Evolutionary conservation across 306 rosid genomes (phyloP).

Genomic region (Quillaja saponaria): DNA sequence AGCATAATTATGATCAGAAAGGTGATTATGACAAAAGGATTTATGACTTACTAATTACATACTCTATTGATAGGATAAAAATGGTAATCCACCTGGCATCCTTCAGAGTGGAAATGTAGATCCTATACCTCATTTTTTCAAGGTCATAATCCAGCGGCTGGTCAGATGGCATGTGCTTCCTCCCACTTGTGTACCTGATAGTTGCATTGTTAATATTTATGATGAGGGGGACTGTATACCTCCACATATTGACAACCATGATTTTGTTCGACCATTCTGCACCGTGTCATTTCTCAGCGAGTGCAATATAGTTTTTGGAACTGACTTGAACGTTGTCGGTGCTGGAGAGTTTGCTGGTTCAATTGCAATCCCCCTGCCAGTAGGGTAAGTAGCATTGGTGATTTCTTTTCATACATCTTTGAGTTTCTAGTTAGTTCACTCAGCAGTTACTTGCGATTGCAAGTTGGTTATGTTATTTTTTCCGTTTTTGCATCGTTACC

Average conservation of each 20-base stretch:
- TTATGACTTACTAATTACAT: no score
- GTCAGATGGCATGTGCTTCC: constrained; percentile 92
- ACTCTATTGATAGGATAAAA: constrained; percentile 95
- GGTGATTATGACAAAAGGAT: no score
- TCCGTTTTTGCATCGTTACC: constrained; percentile 7
- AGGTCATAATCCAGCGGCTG: constrained; percentile 87
- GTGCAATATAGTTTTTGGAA: constrained; percentile 79
- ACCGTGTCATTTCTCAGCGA: constrained; percentile 94
- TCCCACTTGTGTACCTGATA: constrained; percentile 84
- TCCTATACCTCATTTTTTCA: constrained; percentile 83
- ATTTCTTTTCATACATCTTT: constrained; percentile 8
- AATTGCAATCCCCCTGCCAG: constrained; percentile 61
- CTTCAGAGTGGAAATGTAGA: constrained; percentile 59
- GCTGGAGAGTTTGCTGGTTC: constrained; percentile 80
- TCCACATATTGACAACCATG: constrained; percentile 94
- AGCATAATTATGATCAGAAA: no score
- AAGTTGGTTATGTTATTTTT: constrained; percentile 13
- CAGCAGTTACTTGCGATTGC: no score
- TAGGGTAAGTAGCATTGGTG: constrained; percentile 64
- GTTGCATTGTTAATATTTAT: constrained; percentile 92
- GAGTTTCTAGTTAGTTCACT: constrained; percentile 13
- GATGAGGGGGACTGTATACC: constrained; percentile 97
- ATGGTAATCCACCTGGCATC: constrained; percentile 91
- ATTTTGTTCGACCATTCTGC: constrained; percentile 93
- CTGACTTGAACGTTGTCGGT: constrained; percentile 57